These are phyloP conservation scores for Leccinum pseudoinsigne DNA, from an alignment of 1,284 basidiomycete genomes.

Conservation along the genomic window DNA sequence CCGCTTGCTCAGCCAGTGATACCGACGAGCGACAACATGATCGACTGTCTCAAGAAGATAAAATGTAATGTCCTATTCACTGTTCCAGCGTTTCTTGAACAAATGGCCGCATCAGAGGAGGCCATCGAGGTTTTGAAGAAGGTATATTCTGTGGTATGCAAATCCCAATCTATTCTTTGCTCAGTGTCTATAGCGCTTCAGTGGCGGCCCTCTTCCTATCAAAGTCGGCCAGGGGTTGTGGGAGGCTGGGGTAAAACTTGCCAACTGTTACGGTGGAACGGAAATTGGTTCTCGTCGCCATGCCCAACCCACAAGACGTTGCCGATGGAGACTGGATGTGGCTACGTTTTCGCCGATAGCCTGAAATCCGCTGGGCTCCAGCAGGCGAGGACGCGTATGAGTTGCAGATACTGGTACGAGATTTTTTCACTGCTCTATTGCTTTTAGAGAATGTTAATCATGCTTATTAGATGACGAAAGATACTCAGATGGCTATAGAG, in stretches of 20 bases:
- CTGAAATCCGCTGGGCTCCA: constrained; percentile 29
- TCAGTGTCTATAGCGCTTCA: constrained; percentile 17
- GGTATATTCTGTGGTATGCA: not conserved
- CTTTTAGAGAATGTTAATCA: not conserved
- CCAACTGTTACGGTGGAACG: constrained; percentile 28
- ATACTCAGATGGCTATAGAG: constrained; percentile 20
- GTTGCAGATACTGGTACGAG: constrained; percentile 34
- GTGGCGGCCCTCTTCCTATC: constrained; percentile 27
- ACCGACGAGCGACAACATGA: constrained; percentile 19
- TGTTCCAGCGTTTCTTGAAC: not conserved
- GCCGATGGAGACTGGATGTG: constrained; percentile 34
- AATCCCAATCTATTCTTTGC: not conserved
- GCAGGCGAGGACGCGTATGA: constrained; percentile 35
- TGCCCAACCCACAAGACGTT: not conserved
- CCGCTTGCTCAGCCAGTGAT: constrained; percentile 17
- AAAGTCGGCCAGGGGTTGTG: constrained; percentile 24
- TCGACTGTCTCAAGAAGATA: constrained; percentile 13
- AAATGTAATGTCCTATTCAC: not conserved
- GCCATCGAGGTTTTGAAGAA: not conserved
- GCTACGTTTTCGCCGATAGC: constrained; percentile 22
- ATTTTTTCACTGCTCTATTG: not conserved
- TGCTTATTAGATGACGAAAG: constrained; percentile 18
- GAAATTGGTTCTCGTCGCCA: constrained; percentile 25
- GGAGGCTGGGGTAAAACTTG: constrained; percentile 24
- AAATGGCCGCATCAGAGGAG: not conserved